Evolutionary conservation across 2,329 filamentous ascomycete species (phyloP).

Genomic region (Ophiosphaerella herpotricha): DNA sequence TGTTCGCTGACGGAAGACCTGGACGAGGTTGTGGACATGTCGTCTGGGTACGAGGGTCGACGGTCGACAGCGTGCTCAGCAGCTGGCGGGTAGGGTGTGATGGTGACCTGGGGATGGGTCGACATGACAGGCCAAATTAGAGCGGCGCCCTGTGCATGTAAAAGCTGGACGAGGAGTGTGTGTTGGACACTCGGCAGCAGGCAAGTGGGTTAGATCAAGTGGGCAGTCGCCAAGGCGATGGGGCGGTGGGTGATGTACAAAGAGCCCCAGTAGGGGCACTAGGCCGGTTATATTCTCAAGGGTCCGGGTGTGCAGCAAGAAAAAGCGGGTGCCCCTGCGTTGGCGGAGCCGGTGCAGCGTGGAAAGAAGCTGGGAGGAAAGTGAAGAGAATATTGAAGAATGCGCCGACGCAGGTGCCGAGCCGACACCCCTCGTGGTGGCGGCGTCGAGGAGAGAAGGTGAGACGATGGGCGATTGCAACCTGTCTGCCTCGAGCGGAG

Average conservation of each 20-base stretch:
- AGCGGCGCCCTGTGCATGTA: conserved; percentile 17
- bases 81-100: conserved; percentile 34
- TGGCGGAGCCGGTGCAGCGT: conserved; percentile 10
- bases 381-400: conserved; percentile 10
- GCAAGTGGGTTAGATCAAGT: conserved; percentile 27
- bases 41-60: conserved; percentile 37
- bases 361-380: conserved; percentile 14
- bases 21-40: conserved; percentile 48
- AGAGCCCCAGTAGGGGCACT: conserved; percentile 25
- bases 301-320: conserved; percentile 20
- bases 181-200: conserved; percentile 16
- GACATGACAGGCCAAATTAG: conserved; percentile 22
- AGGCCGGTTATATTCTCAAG: conserved; percentile 18
- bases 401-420: conserved; percentile 12
- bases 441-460: not conserved
- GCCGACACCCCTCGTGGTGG: conserved; percentile 15
- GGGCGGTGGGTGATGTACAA: conserved; percentile 22
- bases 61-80: conserved; percentile 24
- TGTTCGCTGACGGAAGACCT: conserved; percentile 51
- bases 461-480: too few relatives aligned
- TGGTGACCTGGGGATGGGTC: conserved; percentile 21
- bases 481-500: too few relatives aligned
- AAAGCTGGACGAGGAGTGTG: conserved; percentile 13
- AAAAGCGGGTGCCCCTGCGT: conserved; percentile 24
- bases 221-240: conserved; percentile 27